These are phyloP conservation scores for Pterocarpus santalinus DNA, from an alignment of 306 rosid genomes.

Conservation along the genomic window DNA sequence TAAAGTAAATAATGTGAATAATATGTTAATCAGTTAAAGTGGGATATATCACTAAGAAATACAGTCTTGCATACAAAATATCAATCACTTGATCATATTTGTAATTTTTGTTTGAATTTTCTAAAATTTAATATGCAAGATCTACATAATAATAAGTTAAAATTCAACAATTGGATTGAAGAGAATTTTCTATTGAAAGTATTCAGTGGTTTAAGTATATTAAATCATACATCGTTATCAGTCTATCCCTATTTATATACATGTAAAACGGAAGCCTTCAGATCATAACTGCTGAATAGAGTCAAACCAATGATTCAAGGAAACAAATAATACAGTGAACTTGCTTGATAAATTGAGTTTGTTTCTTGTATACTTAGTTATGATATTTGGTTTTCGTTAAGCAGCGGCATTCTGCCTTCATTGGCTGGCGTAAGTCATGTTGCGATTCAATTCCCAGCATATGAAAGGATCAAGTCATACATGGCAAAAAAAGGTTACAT, in stretches of 20 bases:
- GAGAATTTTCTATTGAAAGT: not conserved
- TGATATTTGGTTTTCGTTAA: slow-evolving; percentile 50
- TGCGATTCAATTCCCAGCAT: slow-evolving; percentile 94
- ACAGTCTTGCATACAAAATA: not conserved
- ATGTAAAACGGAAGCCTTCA: not conserved
- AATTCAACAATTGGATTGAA: not conserved
- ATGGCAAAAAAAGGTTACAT: slow-evolving; percentile 79
- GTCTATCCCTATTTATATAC: not conserved
- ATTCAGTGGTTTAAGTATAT: not conserved
- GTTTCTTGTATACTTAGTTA: slow-evolving; percentile 24
- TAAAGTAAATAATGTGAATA: not conserved
- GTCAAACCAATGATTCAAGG: slow-evolving; percentile 7
- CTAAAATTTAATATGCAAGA: slow-evolving; percentile 20
- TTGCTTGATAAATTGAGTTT: not conserved
- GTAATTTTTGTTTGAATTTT: slow-evolving; percentile 20
- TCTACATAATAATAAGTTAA: not conserved
- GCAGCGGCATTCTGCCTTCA: slow-evolving; percentile 94
- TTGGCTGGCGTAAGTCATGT: slow-evolving; percentile 95
- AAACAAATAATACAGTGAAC: slow-evolving; percentile 13
- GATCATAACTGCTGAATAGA: not conserved
- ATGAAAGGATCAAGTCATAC: slow-evolving; percentile 79
- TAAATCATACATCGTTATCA: not conserved
- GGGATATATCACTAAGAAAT: slow-evolving; percentile 24
- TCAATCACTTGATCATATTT: not conserved
- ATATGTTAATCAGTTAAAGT: slow-evolving; percentile 6